Conservation (phyloP, 148 eudicot species). For the Suaeda aralocaspica region DNA sequence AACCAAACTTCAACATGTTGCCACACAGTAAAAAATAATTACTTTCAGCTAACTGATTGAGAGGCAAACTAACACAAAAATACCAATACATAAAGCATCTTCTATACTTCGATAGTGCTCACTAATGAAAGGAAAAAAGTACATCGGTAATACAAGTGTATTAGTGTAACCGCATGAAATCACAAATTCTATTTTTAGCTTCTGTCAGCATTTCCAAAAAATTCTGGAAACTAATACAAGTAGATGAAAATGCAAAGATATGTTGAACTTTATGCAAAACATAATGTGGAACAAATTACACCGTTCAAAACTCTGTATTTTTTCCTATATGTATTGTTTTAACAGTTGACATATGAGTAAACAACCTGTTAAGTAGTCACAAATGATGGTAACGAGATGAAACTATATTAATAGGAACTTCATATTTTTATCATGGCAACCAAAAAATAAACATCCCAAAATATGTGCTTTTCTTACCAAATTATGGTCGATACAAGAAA, state of each 20-base stretch:
- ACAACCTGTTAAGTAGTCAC: too few species aligned
- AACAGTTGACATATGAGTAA: not conserved
- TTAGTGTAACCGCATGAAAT: not conserved
- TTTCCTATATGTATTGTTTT: not conserved
- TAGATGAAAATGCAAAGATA: not conserved
- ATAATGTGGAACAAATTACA: too few species aligned
- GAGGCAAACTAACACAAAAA: not conserved
- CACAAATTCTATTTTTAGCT: not conserved
- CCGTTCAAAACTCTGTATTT: too few species aligned
- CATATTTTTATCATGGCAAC: too few species aligned
- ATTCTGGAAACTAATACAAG: not conserved
- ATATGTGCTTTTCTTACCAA: too few species aligned
- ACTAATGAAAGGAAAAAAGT: not conserved
- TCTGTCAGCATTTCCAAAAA: too few species aligned
- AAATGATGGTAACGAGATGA: too few species aligned
- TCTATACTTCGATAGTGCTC: not conserved
- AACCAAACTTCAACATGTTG: conserved; percentile 40
- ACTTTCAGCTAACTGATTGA: not conserved
- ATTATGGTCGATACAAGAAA: too few species aligned
- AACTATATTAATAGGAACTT: too few species aligned
- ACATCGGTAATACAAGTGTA: not conserved
- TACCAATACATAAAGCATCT: not conserved
- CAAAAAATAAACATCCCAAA: too few species aligned
- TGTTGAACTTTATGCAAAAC: too few species aligned
- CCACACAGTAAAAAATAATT: conserved; percentile 17